Percentiles rank a stretch among this genome's conserved stretches.
Conservation (phyloP, 1,284 basidiomycete species). For the Schizopora paradoxa region DNA sequence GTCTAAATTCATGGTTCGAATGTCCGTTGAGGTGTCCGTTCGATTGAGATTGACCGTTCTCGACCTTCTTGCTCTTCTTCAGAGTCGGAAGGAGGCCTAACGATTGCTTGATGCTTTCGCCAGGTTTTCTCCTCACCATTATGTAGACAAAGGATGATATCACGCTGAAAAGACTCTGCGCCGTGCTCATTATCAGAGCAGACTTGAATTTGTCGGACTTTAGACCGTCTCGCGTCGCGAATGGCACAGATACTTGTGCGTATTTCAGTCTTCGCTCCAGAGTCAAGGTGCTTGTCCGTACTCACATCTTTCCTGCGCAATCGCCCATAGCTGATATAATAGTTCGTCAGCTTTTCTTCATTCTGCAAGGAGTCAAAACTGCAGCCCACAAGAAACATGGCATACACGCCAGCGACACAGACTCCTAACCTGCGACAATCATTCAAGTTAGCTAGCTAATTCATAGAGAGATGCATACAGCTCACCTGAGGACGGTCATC, state of each 20-base stretch:
- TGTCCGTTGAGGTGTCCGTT: constrained; percentile 14
- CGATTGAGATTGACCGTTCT: constrained; percentile 12
- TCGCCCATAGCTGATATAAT: constrained; percentile 68
- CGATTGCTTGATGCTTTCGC: constrained; percentile 45
- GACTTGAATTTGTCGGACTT: constrained; percentile 80
- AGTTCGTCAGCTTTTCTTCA: constrained; percentile 7
- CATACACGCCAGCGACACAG: constrained; percentile 28
- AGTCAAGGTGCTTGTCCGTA: neutral
- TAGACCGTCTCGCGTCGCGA: constrained; percentile 59
- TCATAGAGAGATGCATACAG: neutral
- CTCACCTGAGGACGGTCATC: constrained; percentile 1
- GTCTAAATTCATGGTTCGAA: constrained; percentile 24
- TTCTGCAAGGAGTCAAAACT: neutral
- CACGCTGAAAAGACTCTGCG: constrained; percentile 80
- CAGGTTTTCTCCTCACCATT: constrained; percentile 52
- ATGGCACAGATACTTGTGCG: constrained; percentile 76
- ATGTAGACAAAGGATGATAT: constrained; percentile 80
- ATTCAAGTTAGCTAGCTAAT: neutral
- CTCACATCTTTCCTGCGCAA: constrained; percentile 84
- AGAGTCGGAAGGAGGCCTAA: constrained; percentile 46
- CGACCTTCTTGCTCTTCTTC: constrained; percentile 16
- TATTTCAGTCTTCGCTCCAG: constrained; percentile 4
- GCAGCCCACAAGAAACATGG: constrained; percentile 28
- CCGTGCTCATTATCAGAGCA: constrained; percentile 82
- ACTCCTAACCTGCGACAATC: constrained; percentile 20